Evolutionary conservation across 352 stramenopile species (phyloP), one percentile per base, ranked within the genome.

Genomic region (Globisporangium barbulae): DNA sequence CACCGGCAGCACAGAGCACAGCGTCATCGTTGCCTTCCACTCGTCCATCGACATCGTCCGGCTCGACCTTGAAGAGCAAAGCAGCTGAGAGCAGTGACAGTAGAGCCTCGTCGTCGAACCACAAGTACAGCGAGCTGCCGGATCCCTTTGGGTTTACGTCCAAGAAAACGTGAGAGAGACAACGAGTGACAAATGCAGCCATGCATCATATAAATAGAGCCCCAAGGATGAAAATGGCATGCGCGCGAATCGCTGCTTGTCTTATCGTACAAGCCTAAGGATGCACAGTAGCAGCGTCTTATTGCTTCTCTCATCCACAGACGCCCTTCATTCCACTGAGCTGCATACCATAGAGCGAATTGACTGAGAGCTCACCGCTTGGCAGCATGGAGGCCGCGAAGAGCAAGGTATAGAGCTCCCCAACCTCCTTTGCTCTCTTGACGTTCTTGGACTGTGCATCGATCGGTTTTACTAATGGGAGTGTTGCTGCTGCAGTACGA

Each of bases 81-180:
- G 53, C 8, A 35, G 21, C n/a, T 6, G n/a, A 37, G 19, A 28
- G 2, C 21, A 17, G 2, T 54, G 37, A 2, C 53, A 15, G 33
- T 30, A 28, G 15, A 64, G 17, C 19, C 10, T 12, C 47, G 12
- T 30, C 42, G 2, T 52, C 79, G 13, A 48, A 68, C 35, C 77
- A 61, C 60, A 85, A 81, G 47, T 83, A 85, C 59, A 74, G 72
- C 15, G 75, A 81, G 55, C 72, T 90, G 15, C 81, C 81, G 2
- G 81, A 90, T 67, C 81, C 81, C 0, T 88, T 88, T 61, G 81
- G 81, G 17, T 90, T 90, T 60, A 88, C 73, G 1, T 78, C 73
- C 25, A 89, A 88, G 57, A 86, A 82, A 8, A 28, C 21, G 7
- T 56, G 50, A 39, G 31, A 31, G 30, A 15, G 35, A 41, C n/a